Conservation (phyloP, 139 green algal genomes). For the Chlorella vulgaris region DNA sequence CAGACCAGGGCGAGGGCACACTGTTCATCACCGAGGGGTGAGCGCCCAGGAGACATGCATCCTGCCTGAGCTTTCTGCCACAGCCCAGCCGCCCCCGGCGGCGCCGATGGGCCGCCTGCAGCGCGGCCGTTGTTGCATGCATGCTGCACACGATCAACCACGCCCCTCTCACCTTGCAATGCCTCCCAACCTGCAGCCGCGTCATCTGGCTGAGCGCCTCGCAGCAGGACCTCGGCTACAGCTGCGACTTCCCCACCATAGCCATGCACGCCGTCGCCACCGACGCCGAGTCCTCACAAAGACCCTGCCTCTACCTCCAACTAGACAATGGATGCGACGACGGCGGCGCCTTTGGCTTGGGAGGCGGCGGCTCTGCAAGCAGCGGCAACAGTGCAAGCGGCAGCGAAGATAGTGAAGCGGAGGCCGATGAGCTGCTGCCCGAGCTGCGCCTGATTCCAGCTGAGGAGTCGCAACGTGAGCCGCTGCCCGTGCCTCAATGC, state of each 20-base stretch:
- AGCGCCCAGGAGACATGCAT: neutral
- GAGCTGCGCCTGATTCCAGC: slow-evolving; percentile 33
- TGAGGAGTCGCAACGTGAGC: slow-evolving; percentile 15
- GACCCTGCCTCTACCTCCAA: slow-evolving; percentile 41
- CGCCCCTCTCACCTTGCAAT: neutral
- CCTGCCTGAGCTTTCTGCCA: neutral
- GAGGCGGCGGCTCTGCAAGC: neutral
- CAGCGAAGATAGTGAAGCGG: neutral
- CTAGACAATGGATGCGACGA: slow-evolving; percentile 27
- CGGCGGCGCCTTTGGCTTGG: no score
- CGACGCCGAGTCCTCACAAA: neutral
- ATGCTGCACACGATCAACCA: neutral
- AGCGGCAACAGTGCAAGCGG: neutral
- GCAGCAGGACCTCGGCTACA: neutral
- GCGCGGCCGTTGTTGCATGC: neutral
- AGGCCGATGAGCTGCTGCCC: neutral
- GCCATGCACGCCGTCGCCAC: slow-evolving; percentile 41
- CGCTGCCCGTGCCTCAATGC: neutral
- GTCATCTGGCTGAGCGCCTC: slow-evolving; percentile 31
- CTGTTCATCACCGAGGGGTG: slow-evolving; percentile 36
- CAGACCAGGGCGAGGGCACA: slow-evolving; percentile 31
- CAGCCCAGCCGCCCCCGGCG: no score
- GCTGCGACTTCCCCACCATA: slow-evolving; percentile 33
- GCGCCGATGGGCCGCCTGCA: no score
- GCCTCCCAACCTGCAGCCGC: slow-evolving; percentile 19